Percentiles rank a stretch among this genome's conserved stretches.
phyloP scores from a whole-genome alignment of 306 rosid species.

The Betula pendula region DNA sequence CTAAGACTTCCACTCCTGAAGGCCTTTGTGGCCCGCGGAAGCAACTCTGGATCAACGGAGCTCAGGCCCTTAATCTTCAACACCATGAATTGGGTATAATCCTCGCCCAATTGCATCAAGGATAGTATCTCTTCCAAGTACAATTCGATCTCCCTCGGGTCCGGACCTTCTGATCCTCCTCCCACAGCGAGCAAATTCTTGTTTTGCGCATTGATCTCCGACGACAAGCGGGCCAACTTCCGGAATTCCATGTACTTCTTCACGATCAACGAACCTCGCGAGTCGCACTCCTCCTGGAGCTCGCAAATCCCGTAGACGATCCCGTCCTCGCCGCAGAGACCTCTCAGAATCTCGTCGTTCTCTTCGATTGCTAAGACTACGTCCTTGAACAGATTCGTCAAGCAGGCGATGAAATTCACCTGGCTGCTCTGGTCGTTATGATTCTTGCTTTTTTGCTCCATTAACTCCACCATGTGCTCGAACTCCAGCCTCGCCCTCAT shows the following conservation, averaged over 20 bases:
- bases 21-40: conserved; percentile 86
- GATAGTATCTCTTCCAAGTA: conserved; percentile 85
- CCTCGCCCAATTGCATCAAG: conserved; percentile 90
- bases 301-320: conserved; percentile 90
- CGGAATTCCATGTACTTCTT: conserved; percentile 94
- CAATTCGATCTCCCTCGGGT: conserved; percentile 81
- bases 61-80: conserved; percentile 77
- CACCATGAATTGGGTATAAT: conserved; percentile 83
- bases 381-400: conserved; percentile 90
- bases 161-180: conserved; percentile 73
- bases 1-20: conserved; percentile 86
- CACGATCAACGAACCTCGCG: conserved; percentile 74
- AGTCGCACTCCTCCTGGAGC: conserved; percentile 96
- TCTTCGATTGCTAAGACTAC: conserved; percentile 84
- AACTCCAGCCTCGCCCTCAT: conserved; percentile 86
- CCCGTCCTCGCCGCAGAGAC: conserved; percentile 95
- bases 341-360: conserved; percentile 71
- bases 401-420: conserved; percentile 68
- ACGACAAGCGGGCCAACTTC: conserved; percentile 67
- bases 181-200: conserved; percentile 78
- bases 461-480: conserved; percentile 73
- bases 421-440: conserved; percentile 25
- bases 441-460: conserved; percentile 50
- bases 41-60: conserved; percentile 81
- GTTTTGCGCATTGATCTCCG: conserved; percentile 80